Base-by-base conservation (phyloP, 2,329 filamentous ascomycete genomes). In the Fusarium lateritium region DNA sequence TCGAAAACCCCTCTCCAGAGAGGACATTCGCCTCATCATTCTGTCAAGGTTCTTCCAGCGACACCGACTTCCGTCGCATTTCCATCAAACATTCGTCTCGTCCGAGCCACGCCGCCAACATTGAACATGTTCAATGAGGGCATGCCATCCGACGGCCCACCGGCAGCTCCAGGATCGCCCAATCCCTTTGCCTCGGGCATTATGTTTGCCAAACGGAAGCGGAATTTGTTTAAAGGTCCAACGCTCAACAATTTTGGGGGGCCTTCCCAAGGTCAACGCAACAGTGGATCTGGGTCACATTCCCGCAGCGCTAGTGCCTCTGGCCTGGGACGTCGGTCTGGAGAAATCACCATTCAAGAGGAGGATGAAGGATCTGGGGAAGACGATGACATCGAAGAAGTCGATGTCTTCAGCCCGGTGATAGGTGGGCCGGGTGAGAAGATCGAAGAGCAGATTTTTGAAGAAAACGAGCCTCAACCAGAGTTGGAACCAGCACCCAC, bases 31-130 rank as follows among this genome's bases (percentile, higher is more conserved):
- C 95, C 96, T 2, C 94, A 98, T 77, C 89, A 93, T 71, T 97
- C 93, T 0, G 92, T 98, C 73, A 98, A 98, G 81, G 92, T 98
- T n/a, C 88, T 98, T 4, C 95, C 96, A 2, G 93, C 93, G 0
- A 97, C 94, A 0, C 95, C 95, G 0, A 94, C 92, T 1, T 82
- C 87, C 4, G 84, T 85, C 17, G 83, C 88, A 2, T 97, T 98
- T 74, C 94, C 95, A 0, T 92, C 90, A 52, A 97, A 94, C 70
- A 92, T 98, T 62, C 91, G 95, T 4, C 84, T 98, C 14, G 93
- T 95, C 2, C 89, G 94, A 31, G 83, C 84, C 1, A 83, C 86
- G 3, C 80, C 86, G 0, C 82, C 85, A 11, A 80, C 85, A 0
- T 75, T 87, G 22, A 83, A 80, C 34, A 75, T 85, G 11, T 90